Percentiles rank a stretch among this genome's conserved stretches.
Evolutionary conservation across 768 basidiomycete species (phyloP).

Genomic region (Galerina marginata): DNA sequence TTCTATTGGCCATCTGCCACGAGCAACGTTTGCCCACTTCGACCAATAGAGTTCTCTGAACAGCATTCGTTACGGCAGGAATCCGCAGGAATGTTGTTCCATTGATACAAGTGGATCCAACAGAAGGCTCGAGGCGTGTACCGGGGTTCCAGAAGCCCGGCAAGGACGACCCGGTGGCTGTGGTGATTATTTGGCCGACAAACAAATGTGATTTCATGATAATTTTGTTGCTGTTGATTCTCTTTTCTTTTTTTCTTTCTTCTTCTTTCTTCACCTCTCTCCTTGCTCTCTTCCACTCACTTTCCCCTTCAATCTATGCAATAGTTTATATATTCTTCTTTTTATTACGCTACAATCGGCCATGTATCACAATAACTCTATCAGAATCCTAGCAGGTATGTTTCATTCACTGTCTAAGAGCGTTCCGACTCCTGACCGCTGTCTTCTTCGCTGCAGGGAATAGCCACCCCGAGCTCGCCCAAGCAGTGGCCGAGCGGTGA

Average conservation of each 20-base stretch:
- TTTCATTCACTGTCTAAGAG: slow-evolving; percentile 13
- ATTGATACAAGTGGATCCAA: too few species aligned
- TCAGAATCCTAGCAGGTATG: slow-evolving; percentile 76
- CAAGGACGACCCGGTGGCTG: slow-evolving; percentile 42
- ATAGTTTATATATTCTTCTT: slow-evolving; percentile 37
- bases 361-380: slow-evolving; percentile 85
- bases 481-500: slow-evolving; percentile 95
- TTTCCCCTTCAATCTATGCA: slow-evolving; percentile 37
- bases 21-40: neutral
- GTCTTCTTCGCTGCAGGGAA: slow-evolving; percentile 66
- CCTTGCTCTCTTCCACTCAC: slow-evolving; percentile 34
- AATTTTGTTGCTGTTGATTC: slow-evolving; percentile 31
- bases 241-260: slow-evolving; percentile 17
- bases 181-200: slow-evolving; percentile 46
- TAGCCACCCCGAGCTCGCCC: slow-evolving; percentile 97
- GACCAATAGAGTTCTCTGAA: neutral
- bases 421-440: neutral
- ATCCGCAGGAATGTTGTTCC: neutral
- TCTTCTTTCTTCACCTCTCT: slow-evolving; percentile 46
- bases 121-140: neutral
- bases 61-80: neutral
- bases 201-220: slow-evolving; percentile 39
- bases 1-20: neutral
- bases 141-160: neutral
- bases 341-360: slow-evolving; percentile 23